phyloP scores from a whole-genome alignment of 352 stramenopile species.

The Globisporangium canariense region DNA sequence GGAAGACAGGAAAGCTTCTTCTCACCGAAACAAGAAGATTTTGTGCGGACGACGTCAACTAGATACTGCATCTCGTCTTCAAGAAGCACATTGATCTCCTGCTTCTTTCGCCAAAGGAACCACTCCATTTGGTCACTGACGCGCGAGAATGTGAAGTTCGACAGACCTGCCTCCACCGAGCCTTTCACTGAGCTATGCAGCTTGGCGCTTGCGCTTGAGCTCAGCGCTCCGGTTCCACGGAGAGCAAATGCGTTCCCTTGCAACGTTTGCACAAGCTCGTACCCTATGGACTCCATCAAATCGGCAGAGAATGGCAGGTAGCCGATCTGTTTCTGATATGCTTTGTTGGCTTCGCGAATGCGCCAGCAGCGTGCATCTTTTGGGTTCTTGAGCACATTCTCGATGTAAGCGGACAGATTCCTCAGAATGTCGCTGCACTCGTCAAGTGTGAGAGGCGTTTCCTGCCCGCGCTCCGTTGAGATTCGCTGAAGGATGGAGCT shows the following conservation, averaged over 20 bases:
- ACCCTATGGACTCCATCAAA: conserved; percentile 65
- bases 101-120: conserved; percentile 72
- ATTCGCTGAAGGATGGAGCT: conserved; percentile 52
- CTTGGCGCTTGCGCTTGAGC: background rate
- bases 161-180: conserved; percentile 30
- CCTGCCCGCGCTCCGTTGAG: conserved; percentile 20
- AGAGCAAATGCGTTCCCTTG: conserved; percentile 50
- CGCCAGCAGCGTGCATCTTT: conserved; percentile 67
- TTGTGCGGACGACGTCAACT: conserved; percentile 29
- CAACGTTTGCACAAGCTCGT: conserved; percentile 35
- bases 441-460: conserved; percentile 34
- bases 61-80: conserved; percentile 63
- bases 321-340: conserved; percentile 60
- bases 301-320: conserved; percentile 44
- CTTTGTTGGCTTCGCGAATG: conserved; percentile 56
- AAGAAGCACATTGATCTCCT: conserved; percentile 60
- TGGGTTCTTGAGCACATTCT: conserved; percentile 66
- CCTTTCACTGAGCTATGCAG: background rate
- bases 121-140: conserved; percentile 67
- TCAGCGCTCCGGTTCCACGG: conserved; percentile 33
- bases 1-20: background rate
- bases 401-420: conserved; percentile 39
- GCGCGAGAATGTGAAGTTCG: conserved; percentile 59
- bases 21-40: background rate
- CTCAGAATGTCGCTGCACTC: conserved; percentile 41